phyloP scores from a whole-genome alignment of 2,329 filamentous ascomycete species.

The Lecanicillium sp. region DNA sequence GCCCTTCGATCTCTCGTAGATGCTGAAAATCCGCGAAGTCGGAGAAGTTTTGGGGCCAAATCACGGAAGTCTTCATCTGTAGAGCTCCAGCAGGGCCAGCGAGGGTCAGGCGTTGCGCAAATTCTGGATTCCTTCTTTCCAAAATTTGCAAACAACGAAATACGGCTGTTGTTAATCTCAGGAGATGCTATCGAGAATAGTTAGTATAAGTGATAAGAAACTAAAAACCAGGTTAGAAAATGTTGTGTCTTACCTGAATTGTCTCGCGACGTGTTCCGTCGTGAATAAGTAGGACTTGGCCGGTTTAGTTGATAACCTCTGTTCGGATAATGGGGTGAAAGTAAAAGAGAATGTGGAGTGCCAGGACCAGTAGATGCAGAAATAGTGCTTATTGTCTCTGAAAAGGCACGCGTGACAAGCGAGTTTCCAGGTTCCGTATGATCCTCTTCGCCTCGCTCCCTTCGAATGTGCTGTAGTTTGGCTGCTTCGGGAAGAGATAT shows the following conservation, averaged over 20 bases:
- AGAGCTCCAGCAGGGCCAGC: constrained; percentile 4
- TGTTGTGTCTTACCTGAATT: not conserved
- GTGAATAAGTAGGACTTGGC: constrained; percentile 2
- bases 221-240: no score
- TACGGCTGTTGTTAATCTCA: not conserved
- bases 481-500: constrained; percentile 30
- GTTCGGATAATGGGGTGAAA: constrained; percentile 2
- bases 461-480: constrained; percentile 21
- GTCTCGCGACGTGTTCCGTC: constrained; percentile 4
- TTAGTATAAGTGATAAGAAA: no score
- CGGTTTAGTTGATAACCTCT: constrained; percentile 1
- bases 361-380: constrained; percentile 16
- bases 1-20: constrained; percentile 12
- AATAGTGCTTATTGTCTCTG: constrained; percentile 22
- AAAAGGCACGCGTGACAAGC: constrained; percentile 20
- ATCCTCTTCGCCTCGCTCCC: constrained; percentile 27
- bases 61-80: constrained; percentile 7
- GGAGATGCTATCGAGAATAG: not conserved
- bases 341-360: constrained; percentile 18
- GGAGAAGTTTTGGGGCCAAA: constrained; percentile 11
- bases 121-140: constrained; percentile 3
- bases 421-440: constrained; percentile 22
- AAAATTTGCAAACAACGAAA: constrained; percentile 3
- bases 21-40: constrained; percentile 17
- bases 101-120: constrained; percentile 4